A percentile compares a stretch with the other conserved stretches of the same genome.
Conservation (phyloP, 345 rosid genomes). For the Pugionium cornutum region DNA sequence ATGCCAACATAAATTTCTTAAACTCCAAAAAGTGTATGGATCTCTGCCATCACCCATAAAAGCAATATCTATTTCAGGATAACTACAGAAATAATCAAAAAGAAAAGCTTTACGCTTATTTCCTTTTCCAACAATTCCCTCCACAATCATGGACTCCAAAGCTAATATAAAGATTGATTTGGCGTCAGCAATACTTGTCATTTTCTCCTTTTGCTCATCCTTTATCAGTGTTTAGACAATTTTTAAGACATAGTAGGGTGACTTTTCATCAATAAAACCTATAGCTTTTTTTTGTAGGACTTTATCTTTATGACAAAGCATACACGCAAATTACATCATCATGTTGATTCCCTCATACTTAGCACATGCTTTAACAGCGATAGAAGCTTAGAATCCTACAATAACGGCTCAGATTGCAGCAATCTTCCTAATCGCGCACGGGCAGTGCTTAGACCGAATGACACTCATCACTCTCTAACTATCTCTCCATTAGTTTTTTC, state of each 20-base stretch:
- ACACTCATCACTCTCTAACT: too few species aligned
- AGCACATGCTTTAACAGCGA: conserved; percentile 34
- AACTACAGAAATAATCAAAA: conserved; percentile 19
- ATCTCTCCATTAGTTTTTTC: too few species aligned
- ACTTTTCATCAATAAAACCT: conserved; percentile 35
- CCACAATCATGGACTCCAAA: conserved; percentile 40
- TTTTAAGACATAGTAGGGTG: conserved; percentile 39
- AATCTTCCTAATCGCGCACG: too few species aligned
- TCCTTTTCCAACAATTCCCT: conserved; percentile 43
- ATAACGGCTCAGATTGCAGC: too few species aligned
- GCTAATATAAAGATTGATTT: conserved; percentile 33
- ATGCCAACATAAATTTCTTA: conserved; percentile 18
- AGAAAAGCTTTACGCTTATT: conserved; percentile 30
- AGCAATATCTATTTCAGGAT: conserved; percentile 31
- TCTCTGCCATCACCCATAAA: conserved; percentile 24
- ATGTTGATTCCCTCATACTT: conserved; percentile 27
- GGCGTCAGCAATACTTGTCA: conserved; percentile 42
- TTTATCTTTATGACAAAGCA: conserved; percentile 42
- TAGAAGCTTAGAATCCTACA: background rate
- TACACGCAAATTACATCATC: conserved; percentile 29
- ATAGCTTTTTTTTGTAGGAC: conserved; percentile 30
- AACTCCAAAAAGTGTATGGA: conserved; percentile 23
- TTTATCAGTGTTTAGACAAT: conserved; percentile 28
- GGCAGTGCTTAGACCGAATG: too few species aligned
- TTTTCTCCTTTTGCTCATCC: conserved; percentile 31